Base-by-base conservation (phyloP, 805 yeast species). In the Nematodospora valgi region DNA sequence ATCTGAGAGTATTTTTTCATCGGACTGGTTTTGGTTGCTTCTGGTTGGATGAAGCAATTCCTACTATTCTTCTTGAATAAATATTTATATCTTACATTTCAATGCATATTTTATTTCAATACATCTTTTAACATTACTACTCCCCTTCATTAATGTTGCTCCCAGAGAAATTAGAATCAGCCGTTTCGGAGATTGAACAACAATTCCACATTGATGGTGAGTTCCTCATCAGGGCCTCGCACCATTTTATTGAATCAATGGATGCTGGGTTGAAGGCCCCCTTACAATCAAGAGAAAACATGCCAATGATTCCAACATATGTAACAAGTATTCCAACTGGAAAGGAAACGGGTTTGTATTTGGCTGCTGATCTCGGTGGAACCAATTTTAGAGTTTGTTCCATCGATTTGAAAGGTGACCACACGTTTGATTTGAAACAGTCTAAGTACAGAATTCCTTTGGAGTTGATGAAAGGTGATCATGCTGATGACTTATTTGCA, bases 341-440 rank as follows among this genome's bases (percentile, higher is more conserved):
- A 28, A 70, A 74, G 31, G 98, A 91, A 57, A 70, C 68, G 37
- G 98, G 98, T 29, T 68, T 85, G 25, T 78, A 73, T 43, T 65
- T 91, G 41, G 98, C 98, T 36, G 95, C 93, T 4, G 98, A 91
- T 55, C 70, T 91, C 35, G 98, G 98, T 43, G 98, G 98, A 33
- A 89, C 98, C 39, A 89, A 93, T 59, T 87, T 91, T 64, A 74
- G 98, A 51, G 96, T 93, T 17, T 88, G 97, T 56, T 87, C 96
- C 2, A 89, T 91, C 20, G 58, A 71, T 23, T 70, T 91, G 48
- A 68, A 72, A 32, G 94, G 94, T 35, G 80, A 80, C 51, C 86
- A 85, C 46, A 80, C 91, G n/a, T 88, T 82, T 58, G 68, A 73
- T 16, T 62, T 89, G 41, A 76, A 77, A 46, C 96, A 91, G 57